phyloP scores from a whole-genome alignment of 1,284 basidiomycete genomes.

The Coniophora puteana region DNA sequence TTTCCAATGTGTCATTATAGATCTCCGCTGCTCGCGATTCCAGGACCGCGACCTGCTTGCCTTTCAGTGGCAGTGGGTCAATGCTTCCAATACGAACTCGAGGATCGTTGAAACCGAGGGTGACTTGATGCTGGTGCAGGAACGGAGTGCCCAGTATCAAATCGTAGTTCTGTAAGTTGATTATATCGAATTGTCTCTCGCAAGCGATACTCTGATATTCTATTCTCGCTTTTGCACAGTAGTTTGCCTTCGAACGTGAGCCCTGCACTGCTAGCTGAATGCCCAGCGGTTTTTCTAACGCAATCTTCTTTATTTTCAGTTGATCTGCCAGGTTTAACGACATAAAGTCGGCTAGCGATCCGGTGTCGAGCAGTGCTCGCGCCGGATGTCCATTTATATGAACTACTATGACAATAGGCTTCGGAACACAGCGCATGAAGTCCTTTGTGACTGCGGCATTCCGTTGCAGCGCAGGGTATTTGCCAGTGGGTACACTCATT shows the following conservation, averaged over 20 bases:
- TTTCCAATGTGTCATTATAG: conserved; percentile 13
- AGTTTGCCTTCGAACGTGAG: conserved; percentile 24
- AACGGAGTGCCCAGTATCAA: conserved; percentile 30
- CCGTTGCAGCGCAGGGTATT: conserved; percentile 9
- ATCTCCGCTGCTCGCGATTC: conserved; percentile 13
- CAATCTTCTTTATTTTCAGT: conserved; percentile 15
- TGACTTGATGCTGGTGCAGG: conserved; percentile 25
- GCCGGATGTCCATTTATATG: conserved; percentile 29
- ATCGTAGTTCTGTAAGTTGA: conserved; percentile 29
- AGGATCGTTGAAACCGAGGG: conserved; percentile 11
- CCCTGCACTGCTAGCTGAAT: conserved; percentile 29
- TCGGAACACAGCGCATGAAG: conserved; percentile 21
- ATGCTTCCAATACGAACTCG: conserved; percentile 18
- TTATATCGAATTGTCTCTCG: conserved; percentile 19
- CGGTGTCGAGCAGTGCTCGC: conserved; percentile 30
- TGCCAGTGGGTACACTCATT: not conserved
- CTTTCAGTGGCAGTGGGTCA: conserved; percentile 13
- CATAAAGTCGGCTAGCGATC: conserved; percentile 37
- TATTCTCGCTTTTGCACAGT: conserved; percentile 13
- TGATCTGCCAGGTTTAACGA: conserved; percentile 34
- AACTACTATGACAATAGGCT: conserved; percentile 27
- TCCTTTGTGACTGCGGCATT: conserved; percentile 20
- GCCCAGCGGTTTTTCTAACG: conserved; percentile 22
- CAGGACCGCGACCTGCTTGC: conserved; percentile 14
- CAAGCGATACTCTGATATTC: conserved; percentile 27